A percentile compares a stretch with the other conserved stretches of the same genome.
These are phyloP conservation scores for Pinus tabuliformis DNA, from an alignment of 75 land plant genomes.

Conservation along the genomic window DNA sequence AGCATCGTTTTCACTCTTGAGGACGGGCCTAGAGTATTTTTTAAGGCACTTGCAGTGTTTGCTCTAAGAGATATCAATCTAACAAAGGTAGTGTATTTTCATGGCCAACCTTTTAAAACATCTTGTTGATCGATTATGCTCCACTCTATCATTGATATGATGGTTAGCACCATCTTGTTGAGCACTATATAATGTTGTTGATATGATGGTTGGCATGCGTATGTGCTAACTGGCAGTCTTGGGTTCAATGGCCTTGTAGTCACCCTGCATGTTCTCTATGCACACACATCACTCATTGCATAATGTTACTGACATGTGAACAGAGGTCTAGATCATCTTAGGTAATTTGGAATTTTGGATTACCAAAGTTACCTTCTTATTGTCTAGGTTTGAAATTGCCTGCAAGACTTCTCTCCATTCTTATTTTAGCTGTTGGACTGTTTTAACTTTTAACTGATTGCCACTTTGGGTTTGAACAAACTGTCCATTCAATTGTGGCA, in stretches of 20 bases:
- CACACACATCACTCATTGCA: too few relatives aligned
- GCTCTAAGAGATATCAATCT: constrained; percentile 78
- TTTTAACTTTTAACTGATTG: constrained; percentile 9
- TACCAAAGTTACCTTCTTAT: background rate
- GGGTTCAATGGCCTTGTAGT: too few relatives aligned
- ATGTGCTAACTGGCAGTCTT: too few relatives aligned
- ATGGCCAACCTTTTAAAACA: too few relatives aligned
- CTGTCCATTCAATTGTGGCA: constrained; percentile 14
- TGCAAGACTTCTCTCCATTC: too few relatives aligned
- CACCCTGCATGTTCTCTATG: too few relatives aligned
- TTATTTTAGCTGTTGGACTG: background rate
- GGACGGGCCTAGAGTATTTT: constrained; percentile 85
- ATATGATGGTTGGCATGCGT: too few relatives aligned
- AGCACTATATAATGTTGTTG: too few relatives aligned
- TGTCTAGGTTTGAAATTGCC: background rate
- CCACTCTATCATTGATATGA: too few relatives aligned
- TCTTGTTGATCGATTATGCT: too few relatives aligned
- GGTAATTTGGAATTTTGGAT: background rate
- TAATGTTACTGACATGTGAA: background rate
- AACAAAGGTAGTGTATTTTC: constrained; percentile 61
- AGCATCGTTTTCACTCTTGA: constrained; percentile 84
- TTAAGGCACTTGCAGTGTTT: constrained; percentile 90
- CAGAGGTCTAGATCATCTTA: background rate
- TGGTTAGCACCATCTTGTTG: too few relatives aligned
- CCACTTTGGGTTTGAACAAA: background rate